These are phyloP conservation scores for Crucihimalaya himalaica DNA, from an alignment of 345 rosid genomes.

Conservation along the genomic window DNA sequence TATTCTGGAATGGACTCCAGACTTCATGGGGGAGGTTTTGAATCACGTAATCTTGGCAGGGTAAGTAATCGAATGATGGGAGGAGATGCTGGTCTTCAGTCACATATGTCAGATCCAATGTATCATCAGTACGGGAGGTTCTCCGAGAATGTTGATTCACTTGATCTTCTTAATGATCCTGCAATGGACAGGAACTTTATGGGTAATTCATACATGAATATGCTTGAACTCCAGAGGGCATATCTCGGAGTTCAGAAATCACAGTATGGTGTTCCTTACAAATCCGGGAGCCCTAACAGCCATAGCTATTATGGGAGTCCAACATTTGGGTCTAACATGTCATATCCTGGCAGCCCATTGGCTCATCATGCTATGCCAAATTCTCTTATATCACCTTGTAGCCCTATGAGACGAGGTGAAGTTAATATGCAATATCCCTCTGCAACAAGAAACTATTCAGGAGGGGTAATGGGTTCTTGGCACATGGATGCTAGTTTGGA, in stretches of 20 bases:
- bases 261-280: constrained; percentile 54
- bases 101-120: constrained; percentile 62
- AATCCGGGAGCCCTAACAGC: constrained; percentile 56
- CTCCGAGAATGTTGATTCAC: constrained; percentile 54
- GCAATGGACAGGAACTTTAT: constrained; percentile 50
- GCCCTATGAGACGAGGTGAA: constrained; percentile 62
- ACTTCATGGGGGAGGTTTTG: constrained; percentile 56
- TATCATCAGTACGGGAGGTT: constrained; percentile 63
- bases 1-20: constrained; percentile 68
- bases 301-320: constrained; percentile 64
- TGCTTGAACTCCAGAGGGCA: constrained; percentile 66
- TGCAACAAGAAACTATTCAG: constrained; percentile 54
- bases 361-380: constrained; percentile 58
- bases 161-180: constrained; percentile 55
- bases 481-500: constrained; percentile 55
- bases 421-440: constrained; percentile 54
- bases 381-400: constrained; percentile 56
- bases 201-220: constrained; percentile 44
- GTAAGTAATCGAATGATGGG: constrained; percentile 51
- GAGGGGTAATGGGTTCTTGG: constrained; percentile 63
- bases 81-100: constrained; percentile 49
- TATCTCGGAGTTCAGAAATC: constrained; percentile 72
- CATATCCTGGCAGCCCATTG: constrained; percentile 70
- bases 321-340: constrained; percentile 57
- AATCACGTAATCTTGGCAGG: constrained; percentile 49